Percentiles rank a stretch among this genome's conserved stretches.
Evolutionary conservation across 164 flowering plant species (phyloP).

Genomic region (Akebia trifoliata): DNA sequence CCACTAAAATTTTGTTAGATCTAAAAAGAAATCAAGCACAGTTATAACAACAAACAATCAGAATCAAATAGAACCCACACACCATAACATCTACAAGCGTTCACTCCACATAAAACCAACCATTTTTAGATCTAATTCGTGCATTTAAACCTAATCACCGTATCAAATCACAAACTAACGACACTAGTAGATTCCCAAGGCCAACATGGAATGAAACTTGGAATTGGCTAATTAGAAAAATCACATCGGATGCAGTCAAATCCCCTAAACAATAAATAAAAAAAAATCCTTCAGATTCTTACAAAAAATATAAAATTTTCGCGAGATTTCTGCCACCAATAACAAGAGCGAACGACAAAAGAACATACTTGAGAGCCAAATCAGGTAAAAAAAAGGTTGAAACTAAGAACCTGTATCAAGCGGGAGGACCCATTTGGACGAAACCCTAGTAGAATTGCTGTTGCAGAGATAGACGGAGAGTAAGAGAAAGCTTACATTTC

Average conservation of each 20-base stretch:
- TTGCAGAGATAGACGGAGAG: not conserved
- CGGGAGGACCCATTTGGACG: not conserved
- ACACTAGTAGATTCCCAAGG: not conserved
- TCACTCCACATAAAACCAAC: not conserved
- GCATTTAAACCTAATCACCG: not conserved
- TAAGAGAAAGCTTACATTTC: too few relatives aligned
- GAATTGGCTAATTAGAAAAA: not conserved
- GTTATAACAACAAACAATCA: not conserved
- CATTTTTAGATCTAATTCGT: not conserved
- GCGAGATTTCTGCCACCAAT: not conserved
- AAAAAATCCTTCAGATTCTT: not conserved
- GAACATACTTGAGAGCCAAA: not conserved
- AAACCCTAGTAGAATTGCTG: not conserved
- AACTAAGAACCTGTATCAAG: too few relatives aligned
- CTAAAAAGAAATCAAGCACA: not conserved
- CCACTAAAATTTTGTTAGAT: not conserved
- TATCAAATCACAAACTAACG: not conserved
- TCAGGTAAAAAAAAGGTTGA: too few relatives aligned
- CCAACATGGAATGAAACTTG: not conserved
- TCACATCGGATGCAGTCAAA: not conserved
- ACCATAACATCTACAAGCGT: not conserved
- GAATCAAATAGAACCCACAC: not conserved
- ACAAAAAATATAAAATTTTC: not conserved
- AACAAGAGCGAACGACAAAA: not conserved
- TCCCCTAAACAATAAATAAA: not conserved